A percentile compares a stretch with the other conserved stretches of the same genome.
Conservation (phyloP, 495 filamentous ascomycete species). For the Aspergillus bridgeri region DNA sequence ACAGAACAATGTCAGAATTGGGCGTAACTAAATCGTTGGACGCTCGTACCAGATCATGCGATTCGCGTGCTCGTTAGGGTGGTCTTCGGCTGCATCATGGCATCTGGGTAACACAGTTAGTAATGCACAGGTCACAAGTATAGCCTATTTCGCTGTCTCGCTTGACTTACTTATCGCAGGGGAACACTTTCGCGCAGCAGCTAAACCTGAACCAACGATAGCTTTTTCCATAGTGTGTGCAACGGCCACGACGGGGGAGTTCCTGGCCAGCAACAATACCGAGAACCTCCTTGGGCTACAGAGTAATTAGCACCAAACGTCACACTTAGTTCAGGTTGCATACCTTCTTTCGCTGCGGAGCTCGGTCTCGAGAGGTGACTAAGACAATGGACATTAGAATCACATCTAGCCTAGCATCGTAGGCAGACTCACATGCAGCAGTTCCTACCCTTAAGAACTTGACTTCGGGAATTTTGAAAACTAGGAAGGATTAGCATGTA, state of each 20-base stretch:
- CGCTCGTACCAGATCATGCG: constrained; percentile 73
- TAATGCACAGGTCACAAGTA: too few species aligned
- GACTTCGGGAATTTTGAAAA: constrained; percentile 73
- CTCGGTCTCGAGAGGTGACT: constrained; percentile 33
- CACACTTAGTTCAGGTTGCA: background rate
- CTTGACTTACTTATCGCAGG: constrained; percentile 63
- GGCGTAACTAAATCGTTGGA: background rate
- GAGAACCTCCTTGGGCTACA: constrained; percentile 59
- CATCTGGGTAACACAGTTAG: constrained; percentile 46
- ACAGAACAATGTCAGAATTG: constrained; percentile 5
- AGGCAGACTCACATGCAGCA: constrained; percentile 38
- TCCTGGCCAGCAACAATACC: constrained; percentile 78
- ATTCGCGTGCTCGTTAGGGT: constrained; percentile 79
- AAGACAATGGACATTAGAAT: constrained; percentile 12
- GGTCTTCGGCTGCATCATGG: constrained; percentile 69
- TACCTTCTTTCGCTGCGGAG: constrained; percentile 54
- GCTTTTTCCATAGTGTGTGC: constrained; percentile 73
- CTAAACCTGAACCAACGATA: constrained; percentile 81
- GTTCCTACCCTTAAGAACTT: constrained; percentile 72
- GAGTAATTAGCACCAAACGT: background rate
- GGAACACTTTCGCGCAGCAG: constrained; percentile 64
- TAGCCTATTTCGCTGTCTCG: background rate
- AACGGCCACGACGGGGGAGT: constrained; percentile 70
- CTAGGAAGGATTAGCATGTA: constrained; percentile 19
- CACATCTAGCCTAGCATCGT: background rate